Evolutionary conservation across 352 stramenopile genomes (phyloP).

Genomic region (Globisporangium okanoganense): DNA sequence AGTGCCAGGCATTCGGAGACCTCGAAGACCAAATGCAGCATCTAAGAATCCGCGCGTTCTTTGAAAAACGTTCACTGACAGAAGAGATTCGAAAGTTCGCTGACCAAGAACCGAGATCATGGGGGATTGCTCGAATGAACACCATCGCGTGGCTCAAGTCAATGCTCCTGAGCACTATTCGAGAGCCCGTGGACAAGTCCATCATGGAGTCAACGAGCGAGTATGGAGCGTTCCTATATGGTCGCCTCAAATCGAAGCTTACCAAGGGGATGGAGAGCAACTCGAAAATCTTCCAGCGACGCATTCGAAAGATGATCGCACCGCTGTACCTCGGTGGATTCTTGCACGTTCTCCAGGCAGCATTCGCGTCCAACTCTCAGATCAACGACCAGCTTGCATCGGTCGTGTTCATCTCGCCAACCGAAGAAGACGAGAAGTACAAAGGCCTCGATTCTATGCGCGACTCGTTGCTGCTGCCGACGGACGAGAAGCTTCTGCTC

Average conservation of each 20-base stretch:
- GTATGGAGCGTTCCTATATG: conserved; percentile 35
- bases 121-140: conserved; percentile 41
- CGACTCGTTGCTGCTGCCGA: conserved; percentile 29
- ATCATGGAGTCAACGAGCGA: conserved; percentile 35
- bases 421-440: conserved; percentile 40
- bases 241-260: conserved; percentile 32
- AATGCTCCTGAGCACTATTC: conserved; percentile 46
- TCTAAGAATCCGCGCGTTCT: conserved; percentile 50
- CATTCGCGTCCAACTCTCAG: conserved; percentile 36
- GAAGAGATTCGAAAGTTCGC: conserved; percentile 46
- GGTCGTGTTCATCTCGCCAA: conserved; percentile 43
- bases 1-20: conserved; percentile 52
- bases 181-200: conserved; percentile 24
- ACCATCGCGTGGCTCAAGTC: conserved; percentile 43
- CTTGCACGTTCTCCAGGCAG: conserved; percentile 34
- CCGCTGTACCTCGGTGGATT: conserved; percentile 36
- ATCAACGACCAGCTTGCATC: conserved; percentile 40
- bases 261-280: conserved; percentile 23
- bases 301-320: conserved; percentile 33
- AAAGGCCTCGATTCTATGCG: conserved; percentile 19
- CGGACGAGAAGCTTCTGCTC: conserved; percentile 26
- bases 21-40: conserved; percentile 66
- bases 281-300: conserved; percentile 31
- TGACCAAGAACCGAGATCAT: conserved; percentile 25
- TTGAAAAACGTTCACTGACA: conserved; percentile 38